Percentiles rank a stretch among this genome's conserved stretches.
Evolutionary conservation across 257 asterid genomes (phyloP).

Genomic region (Plantago ovata): DNA sequence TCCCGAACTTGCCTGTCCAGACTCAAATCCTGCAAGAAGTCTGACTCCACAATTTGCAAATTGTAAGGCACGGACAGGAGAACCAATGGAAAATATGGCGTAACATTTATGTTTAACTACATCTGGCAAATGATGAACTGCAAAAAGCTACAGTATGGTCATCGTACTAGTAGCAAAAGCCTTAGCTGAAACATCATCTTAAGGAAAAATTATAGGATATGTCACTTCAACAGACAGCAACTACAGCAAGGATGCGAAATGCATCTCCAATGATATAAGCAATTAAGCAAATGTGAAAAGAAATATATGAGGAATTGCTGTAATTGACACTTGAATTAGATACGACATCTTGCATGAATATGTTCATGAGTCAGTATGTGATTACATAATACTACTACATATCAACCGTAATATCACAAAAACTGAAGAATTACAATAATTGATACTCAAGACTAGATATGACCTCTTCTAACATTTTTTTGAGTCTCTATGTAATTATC

Average conservation of each 20-base stretch:
- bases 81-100: constrained; percentile 54
- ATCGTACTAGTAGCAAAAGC: constrained; percentile 9
- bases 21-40: constrained; percentile 74
- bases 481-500: no score
- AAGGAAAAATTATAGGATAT: no score
- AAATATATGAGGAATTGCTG: neutral
- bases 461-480: no score
- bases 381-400: no score
- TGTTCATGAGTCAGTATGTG: no score
- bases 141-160: constrained; percentile 30
- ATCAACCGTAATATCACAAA: no score
- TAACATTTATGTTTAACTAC: constrained; percentile 42
- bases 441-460: no score
- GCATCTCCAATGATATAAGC: neutral
- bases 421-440: no score
- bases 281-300: neutral
- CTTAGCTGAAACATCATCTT: constrained; percentile 6
- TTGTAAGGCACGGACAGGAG: constrained; percentile 67
- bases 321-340: neutral
- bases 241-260: neutral
- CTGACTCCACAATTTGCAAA: constrained; percentile 56
- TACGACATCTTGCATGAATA: neutral
- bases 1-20: constrained; percentile 58
- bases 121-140: constrained; percentile 50
- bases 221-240: constrained; percentile 1